Conservation (phyloP, 495 filamentous ascomycete genomes). For the Neurospora sp. region DNA sequence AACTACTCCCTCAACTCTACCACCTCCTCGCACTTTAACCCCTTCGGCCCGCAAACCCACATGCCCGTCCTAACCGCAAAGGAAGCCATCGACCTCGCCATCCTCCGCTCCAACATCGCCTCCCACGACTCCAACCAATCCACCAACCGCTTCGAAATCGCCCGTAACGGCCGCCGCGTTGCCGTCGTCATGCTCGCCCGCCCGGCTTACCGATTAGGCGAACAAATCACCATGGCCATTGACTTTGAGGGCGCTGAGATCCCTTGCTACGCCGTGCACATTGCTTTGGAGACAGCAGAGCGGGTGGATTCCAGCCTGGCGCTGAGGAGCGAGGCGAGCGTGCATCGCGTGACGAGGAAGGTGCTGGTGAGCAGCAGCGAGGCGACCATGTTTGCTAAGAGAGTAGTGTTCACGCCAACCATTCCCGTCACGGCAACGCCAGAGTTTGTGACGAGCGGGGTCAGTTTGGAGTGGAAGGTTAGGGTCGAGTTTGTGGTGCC, state of each 20-base stretch:
- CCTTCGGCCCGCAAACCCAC: conserved; percentile 4
- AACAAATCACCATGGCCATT: conserved; percentile 69
- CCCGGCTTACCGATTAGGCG: conserved; percentile 85
- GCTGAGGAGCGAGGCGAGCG: conserved; percentile 71
- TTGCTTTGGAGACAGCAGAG: conserved; percentile 70
- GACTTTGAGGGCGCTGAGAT: conserved; percentile 68
- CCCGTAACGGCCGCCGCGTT: conserved; percentile 74
- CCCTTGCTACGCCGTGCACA: conserved; percentile 69
- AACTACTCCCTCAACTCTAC: conserved; percentile 25
- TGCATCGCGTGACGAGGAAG: conserved; percentile 74
- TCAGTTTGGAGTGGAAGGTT: conserved; percentile 77
- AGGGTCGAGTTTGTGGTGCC: conserved; percentile 78
- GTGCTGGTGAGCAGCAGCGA: conserved; percentile 67
- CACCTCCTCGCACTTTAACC: conserved; percentile 5
- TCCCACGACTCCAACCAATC: conserved; percentile 46
- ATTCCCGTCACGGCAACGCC: conserved; percentile 77
- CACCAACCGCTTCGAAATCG: conserved; percentile 87
- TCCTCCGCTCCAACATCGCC: conserved; percentile 62
- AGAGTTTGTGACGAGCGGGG: conserved; percentile 77
- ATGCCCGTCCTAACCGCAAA: conserved; percentile 47
- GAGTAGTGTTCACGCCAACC: conserved; percentile 68
- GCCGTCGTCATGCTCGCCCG: conserved; percentile 80
- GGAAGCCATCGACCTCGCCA: conserved; percentile 84
- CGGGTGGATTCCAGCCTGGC: conserved; percentile 68
- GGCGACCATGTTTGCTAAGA: conserved; percentile 65